Base-by-base conservation (phyloP, 139 green algal genomes). In the Raphidocelis subcapitata region DNA sequence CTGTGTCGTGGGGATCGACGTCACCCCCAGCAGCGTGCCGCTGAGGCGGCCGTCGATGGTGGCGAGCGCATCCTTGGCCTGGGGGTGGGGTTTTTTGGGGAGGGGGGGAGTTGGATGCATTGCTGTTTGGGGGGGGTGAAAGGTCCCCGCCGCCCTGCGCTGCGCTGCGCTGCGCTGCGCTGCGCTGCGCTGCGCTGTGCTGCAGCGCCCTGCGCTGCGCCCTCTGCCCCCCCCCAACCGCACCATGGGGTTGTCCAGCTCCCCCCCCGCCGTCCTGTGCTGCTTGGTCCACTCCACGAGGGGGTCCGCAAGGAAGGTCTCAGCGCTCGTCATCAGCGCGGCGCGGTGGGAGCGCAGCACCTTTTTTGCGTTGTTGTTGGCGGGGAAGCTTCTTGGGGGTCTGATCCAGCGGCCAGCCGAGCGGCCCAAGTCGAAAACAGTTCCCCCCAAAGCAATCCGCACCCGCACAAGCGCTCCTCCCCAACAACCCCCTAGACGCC, bases 221-320 rank as follows among this genome's bases (percentile, higher is more conserved):
- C n/a, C n/a, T n/a, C n/a, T n/a, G n/a, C n/a, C n/a, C n/a, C n/a
- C n/a, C n/a, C n/a, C n/a, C n/a, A n/a, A n/a, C n/a, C n/a, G 32
- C 47, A 81, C 74, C 67, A 47, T 49, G 54, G 60, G 79, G 74
- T 93, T 93, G 47, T 89, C 84, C 4, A 44, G 47, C 60, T 90
- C 81, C 21, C 23, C 29, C 56, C 31, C 51, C 56, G 63, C 72
- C 54, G 51, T 41, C 28, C 62, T 66, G 62, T n/a, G 28, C 62
- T 28, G 67, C 54, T 77, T 82, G 23, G 80, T 81, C 95, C 95
- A 99, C 73, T 98, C 95, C 65, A 98, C 90, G 65, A 99, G 83
- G 2, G 95, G 95, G 83, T 99, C 95, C 70, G 98, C 91, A 57
- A 99, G 87, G 70, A 98, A 98, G 5, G 95, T 98, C 78, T 99